phyloP scores from a whole-genome alignment of 2,329 filamentous ascomycete genomes.

The Colletotrichum scovillei region DNA sequence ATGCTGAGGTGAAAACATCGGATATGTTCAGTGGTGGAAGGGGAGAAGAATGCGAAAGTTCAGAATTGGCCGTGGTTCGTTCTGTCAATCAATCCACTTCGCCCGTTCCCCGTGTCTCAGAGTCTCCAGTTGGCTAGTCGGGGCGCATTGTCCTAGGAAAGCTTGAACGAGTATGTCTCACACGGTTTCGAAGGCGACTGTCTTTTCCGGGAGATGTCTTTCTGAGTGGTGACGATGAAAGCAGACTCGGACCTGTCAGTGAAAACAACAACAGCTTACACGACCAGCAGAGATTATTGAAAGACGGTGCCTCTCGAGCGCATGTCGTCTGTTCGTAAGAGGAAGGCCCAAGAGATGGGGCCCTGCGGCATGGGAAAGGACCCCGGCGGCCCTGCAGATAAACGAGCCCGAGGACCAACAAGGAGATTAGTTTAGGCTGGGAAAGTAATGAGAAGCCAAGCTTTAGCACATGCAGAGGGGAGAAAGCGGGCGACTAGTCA shows the following conservation, averaged over 20 bases:
- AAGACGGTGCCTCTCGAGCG: neutral
- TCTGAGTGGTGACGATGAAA: neutral
- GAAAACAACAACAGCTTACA: neutral
- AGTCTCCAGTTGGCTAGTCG: constrained; percentile 9
- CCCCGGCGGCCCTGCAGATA: constrained; percentile 26
- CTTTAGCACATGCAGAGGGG: constrained; percentile 12
- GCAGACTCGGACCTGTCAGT: neutral
- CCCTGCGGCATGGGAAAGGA: neutral
- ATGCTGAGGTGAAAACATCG: constrained; percentile 13
- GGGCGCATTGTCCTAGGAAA: constrained; percentile 16
- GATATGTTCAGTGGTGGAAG: constrained; percentile 7
- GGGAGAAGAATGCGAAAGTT: neutral
- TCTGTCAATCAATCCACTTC: constrained; percentile 7
- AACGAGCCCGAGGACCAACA: constrained; percentile 21
- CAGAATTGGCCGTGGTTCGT: constrained; percentile 7
- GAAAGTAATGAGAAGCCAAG: constrained; percentile 18
- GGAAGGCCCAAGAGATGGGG: constrained; percentile 12
- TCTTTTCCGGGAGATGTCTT: neutral
- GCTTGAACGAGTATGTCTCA: constrained; percentile 26
- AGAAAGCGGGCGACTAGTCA: constrained; percentile 19
- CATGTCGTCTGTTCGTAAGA: constrained; percentile 18
- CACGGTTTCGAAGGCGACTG: constrained; percentile 18
- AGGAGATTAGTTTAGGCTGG: constrained; percentile 13
- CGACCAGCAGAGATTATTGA: neutral
- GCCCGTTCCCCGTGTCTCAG: neutral